A percentile compares a stretch with the other conserved stretches of the same genome.
These are phyloP conservation scores for Lodderomyces pseudojiufengensis DNA, from an alignment of 1,139 yeast genomes.

Conservation along the genomic window DNA sequence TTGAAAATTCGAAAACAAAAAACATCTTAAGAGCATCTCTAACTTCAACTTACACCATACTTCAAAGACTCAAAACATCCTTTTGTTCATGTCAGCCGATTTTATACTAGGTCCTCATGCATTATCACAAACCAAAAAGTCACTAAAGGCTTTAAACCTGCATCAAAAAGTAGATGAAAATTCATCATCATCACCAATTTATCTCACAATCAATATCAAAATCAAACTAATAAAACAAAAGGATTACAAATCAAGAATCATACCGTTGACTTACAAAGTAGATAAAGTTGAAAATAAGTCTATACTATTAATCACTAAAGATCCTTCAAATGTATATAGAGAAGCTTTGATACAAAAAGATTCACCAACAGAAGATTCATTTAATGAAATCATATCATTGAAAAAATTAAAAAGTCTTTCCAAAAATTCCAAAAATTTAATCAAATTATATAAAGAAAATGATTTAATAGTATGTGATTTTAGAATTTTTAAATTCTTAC, in stretches of 20 bases:
- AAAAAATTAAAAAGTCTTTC: conserved; percentile 51
- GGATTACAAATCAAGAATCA: conserved; percentile 62
- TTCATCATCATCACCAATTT: conserved; percentile 25
- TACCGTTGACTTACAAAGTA: conserved; percentile 54
- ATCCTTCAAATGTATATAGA: conserved; percentile 58
- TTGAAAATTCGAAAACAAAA: too few species aligned
- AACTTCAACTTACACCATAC: too few species aligned
- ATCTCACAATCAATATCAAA: conserved; percentile 52
- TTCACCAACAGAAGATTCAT: conserved; percentile 54
- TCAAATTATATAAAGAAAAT: conserved; percentile 51
- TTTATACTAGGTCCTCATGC: conserved; percentile 27
- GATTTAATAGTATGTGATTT: conserved; percentile 67
- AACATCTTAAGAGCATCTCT: too few species aligned
- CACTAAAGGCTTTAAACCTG: conserved; percentile 22
- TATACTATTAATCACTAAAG: conserved; percentile 62
- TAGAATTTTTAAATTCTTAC: conserved; percentile 57
- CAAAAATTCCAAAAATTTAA: conserved; percentile 38
- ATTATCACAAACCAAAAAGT: conserved; percentile 20
- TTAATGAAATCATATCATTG: conserved; percentile 55
- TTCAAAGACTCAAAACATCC: too few species aligned
- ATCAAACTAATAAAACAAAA: conserved; percentile 45
- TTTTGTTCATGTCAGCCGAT: conserved; percentile 6
- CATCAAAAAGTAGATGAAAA: conserved; percentile 3
- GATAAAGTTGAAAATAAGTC: conserved; percentile 45
- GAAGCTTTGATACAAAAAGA: conserved; percentile 43